A percentile compares a stretch with the other conserved stretches of the same genome.
These are phyloP conservation scores for Boletus bicolor DNA, from an alignment of 768 basidiomycete species.

Conservation along the genomic window DNA sequence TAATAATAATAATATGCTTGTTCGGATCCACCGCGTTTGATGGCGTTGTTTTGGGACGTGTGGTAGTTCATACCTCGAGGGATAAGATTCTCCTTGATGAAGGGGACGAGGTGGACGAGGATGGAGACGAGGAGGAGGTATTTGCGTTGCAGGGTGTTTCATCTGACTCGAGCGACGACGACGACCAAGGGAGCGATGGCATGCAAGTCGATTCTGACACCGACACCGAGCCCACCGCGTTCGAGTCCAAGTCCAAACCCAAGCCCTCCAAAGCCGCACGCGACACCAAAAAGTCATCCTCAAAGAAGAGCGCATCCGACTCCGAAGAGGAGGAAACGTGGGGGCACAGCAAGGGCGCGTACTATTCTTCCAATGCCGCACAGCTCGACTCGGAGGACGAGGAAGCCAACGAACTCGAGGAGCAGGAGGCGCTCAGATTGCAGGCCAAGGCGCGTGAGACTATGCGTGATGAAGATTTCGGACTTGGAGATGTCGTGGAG, in stretches of 20 bases:
- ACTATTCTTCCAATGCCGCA: constrained; percentile 84
- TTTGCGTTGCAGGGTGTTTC: constrained; percentile 65
- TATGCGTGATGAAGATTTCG: constrained; percentile 80
- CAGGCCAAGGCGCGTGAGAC: constrained; percentile 72
- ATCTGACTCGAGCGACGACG: constrained; percentile 18
- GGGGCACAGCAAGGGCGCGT: constrained; percentile 76
- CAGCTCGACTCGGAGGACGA: constrained; percentile 83
- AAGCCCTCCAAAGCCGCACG: constrained; percentile 10
- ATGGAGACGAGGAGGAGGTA: constrained; percentile 72
- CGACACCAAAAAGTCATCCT: constrained; percentile 13
- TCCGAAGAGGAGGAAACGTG: constrained; percentile 61
- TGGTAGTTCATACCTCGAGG: constrained; percentile 64
- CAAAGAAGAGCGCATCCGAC: constrained; percentile 9
- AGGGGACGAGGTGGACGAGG: constrained; percentile 46
- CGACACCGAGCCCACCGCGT: background rate
- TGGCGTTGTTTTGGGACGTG: background rate
- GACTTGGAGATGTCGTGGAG: constrained; percentile 62
- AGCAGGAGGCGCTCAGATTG: constrained; percentile 78
- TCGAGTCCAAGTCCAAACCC: constrained; percentile 15
- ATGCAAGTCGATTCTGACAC: constrained; percentile 21
- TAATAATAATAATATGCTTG: background rate
- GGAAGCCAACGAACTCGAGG: constrained; percentile 84
- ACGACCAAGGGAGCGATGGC: constrained; percentile 35
- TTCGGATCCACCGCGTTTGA: background rate
- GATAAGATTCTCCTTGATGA: constrained; percentile 79